phyloP scores from a whole-genome alignment of 2,329 filamentous ascomycete genomes.

The Clonostachys byssicola region DNA sequence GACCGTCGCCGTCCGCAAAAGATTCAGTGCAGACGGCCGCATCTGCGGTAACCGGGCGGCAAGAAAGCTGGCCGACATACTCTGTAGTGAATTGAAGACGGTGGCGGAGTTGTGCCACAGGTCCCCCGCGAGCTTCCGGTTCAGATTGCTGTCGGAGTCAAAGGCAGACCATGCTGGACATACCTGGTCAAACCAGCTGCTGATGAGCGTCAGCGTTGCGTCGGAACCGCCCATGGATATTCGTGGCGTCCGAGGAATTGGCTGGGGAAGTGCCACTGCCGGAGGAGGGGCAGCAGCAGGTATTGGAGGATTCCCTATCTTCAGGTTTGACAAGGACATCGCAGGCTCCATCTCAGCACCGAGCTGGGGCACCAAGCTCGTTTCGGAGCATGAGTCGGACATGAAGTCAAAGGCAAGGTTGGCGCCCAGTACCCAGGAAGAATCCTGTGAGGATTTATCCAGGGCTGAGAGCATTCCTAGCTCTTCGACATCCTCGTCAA shows the following conservation, averaged over 20 bases:
- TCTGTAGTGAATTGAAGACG: slow-evolving; percentile 30
- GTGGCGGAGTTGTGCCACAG: slow-evolving; percentile 28
- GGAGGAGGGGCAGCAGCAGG: neutral
- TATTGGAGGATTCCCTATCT: neutral
- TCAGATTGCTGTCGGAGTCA: slow-evolving; percentile 31
- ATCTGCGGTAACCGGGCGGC: slow-evolving; percentile 26
- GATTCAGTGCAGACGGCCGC: slow-evolving; percentile 21
- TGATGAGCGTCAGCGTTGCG: slow-evolving; percentile 23
- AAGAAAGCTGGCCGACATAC: slow-evolving; percentile 33
- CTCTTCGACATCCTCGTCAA: neutral
- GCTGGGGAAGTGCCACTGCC: slow-evolving; percentile 4
- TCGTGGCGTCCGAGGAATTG: slow-evolving; percentile 7
- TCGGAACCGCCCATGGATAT: slow-evolving; percentile 12
- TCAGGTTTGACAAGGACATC: neutral
- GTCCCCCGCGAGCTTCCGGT: slow-evolving; percentile 27
- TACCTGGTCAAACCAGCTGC: slow-evolving; percentile 20
- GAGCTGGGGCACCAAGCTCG: neutral
- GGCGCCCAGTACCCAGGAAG: neutral
- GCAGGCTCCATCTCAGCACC: slow-evolving; percentile 1
- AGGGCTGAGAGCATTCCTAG: neutral
- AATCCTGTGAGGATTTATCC: neutral
- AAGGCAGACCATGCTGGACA: slow-evolving; percentile 35
- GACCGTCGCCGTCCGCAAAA: slow-evolving; percentile 24
- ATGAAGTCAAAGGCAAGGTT: neutral
- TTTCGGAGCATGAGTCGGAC: neutral